Evolutionary conservation across 176 grass and related monocot genomes (phyloP).

Genomic region (Juncus effusus): DNA sequence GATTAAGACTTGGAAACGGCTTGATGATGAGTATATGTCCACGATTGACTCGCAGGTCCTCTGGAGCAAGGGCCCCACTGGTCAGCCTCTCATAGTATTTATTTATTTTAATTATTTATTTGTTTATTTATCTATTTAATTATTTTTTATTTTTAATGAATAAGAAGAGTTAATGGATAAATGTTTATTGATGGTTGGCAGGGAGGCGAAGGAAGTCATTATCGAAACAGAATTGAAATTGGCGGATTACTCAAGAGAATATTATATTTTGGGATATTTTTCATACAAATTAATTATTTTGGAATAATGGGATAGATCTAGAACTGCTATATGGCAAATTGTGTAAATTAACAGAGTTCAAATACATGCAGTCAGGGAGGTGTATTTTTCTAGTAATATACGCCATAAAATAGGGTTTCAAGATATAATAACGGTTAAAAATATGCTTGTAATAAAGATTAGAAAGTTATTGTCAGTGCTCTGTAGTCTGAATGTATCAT

Average conservation of each 20-base stretch:
- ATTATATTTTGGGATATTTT: neutral
- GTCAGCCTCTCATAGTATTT: slow-evolving; percentile 40
- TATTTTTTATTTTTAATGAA: neutral
- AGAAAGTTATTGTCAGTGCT: too few relatives aligned
- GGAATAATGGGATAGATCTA: slow-evolving; percentile 1
- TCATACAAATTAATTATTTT: slow-evolving; percentile 13
- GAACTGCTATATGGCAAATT: slow-evolving; percentile 6
- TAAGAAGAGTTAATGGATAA: neutral
- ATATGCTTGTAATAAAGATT: neutral
- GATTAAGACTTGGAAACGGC: slow-evolving; percentile 96
- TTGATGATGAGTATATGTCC: slow-evolving; percentile 71
- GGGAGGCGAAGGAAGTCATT: slow-evolving; percentile 48
- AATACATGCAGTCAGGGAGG: slow-evolving; percentile 1
- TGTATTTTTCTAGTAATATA: neutral
- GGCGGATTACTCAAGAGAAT: neutral
- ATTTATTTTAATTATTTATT: neutral
- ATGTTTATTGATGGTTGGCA: slow-evolving; percentile 34
- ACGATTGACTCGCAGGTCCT: slow-evolving; percentile 79
- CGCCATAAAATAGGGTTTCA: neutral
- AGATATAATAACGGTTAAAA: slow-evolving; percentile 9
- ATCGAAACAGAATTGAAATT: slow-evolving; percentile 35
- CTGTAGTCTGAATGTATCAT: too few relatives aligned
- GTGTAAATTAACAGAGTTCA: slow-evolving; percentile 20
- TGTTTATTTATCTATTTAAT: neutral
- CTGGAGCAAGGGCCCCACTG: slow-evolving; percentile 65